Evolutionary conservation across 805 yeast species (phyloP), one percentile per base, ranked within the genome.

Genomic region (Yamadazyma kitorensis): DNA sequence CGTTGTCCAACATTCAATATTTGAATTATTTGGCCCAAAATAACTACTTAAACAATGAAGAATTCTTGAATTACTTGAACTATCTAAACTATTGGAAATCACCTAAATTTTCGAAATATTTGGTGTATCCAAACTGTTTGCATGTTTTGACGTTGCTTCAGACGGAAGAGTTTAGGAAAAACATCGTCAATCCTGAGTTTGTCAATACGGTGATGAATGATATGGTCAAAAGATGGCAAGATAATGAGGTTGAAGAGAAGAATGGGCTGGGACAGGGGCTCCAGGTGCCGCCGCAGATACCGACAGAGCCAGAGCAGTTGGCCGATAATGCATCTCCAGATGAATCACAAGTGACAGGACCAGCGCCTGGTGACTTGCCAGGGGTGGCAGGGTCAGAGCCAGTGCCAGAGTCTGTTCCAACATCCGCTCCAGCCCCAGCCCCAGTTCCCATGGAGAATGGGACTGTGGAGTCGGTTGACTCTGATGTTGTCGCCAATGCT

Each of bases 1-100:
- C 95, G 11, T 68, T 91, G 21, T 86, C 96, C 2, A 93, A 91
- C 57, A 79, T 91, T 28, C 95, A 83, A 55, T 91, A 89, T 53
- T 70, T 91, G 36, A 81, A 86, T 44, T 88, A 78, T 50, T 68
- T 91, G 17, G 96, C 96, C 2, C 96, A 89, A 57, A 84, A 80
- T 46, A 80, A 80, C 37, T 80, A 80, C 51, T 65, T 89, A 9
- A 81, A 82, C 47, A 82, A 84, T 49, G 78, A 73, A 18, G 72
- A 74, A 33, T 89, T 91, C 47, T 64, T 87, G 20, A 76, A 78
- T 40, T 91, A 91, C 52, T 62, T 91, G 41, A 71, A 79, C 17
- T 91, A 91, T 53, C 67, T 91, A 33, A 86, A 82, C 52, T 88
- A 91, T 66, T 89, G 97, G 97, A 68, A 81, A 36, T 51, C 69